Evolutionary conservation across 805 yeast species (phyloP).

Genomic region (Priceomyces carsonii): DNA sequence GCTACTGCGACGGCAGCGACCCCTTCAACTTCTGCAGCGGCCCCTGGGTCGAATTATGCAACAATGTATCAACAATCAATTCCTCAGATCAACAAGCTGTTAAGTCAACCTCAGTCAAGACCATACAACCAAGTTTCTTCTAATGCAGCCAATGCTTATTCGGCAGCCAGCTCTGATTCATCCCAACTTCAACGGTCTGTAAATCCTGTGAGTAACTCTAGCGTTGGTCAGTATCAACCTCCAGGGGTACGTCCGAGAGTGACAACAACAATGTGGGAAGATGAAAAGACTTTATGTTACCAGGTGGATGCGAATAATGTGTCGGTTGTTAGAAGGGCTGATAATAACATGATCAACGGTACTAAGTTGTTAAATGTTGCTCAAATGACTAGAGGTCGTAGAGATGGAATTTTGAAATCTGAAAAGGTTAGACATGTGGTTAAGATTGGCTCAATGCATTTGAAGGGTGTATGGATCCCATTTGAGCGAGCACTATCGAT

Average conservation of each 20-base stretch:
- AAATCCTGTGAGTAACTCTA: conserved; percentile 20
- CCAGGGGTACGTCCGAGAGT: conserved; percentile 60
- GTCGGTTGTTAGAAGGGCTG: conserved; percentile 80
- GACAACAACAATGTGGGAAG: conserved; percentile 90
- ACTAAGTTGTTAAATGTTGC: conserved; percentile 82
- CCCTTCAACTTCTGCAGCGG: conserved; percentile 21
- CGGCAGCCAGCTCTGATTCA: conserved; percentile 10
- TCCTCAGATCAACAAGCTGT: conserved; percentile 22
- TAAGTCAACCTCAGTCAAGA: conserved; percentile 27
- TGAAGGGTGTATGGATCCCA: conserved; percentile 91
- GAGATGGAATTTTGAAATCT: conserved; percentile 80
- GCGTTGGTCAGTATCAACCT: conserved; percentile 47
- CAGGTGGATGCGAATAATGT: conserved; percentile 84
- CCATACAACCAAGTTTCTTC: conserved; percentile 19
- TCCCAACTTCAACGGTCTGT: conserved; percentile 21
- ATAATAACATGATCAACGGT: conserved; percentile 83
- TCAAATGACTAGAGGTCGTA: conserved; percentile 82
- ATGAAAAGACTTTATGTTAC: conserved; percentile 80
- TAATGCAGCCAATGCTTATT: conserved; percentile 12
- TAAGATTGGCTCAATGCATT: conserved; percentile 83
- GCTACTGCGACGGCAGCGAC: conserved; percentile 2
- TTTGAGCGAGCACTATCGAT: conserved; percentile 78
- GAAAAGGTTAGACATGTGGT: conserved; percentile 79
- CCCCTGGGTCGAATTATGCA: conserved; percentile 19
- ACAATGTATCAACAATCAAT: conserved; percentile 21